Evolutionary conservation across 306 rosid species (phyloP).

Genomic region (Castanea crenata): DNA sequence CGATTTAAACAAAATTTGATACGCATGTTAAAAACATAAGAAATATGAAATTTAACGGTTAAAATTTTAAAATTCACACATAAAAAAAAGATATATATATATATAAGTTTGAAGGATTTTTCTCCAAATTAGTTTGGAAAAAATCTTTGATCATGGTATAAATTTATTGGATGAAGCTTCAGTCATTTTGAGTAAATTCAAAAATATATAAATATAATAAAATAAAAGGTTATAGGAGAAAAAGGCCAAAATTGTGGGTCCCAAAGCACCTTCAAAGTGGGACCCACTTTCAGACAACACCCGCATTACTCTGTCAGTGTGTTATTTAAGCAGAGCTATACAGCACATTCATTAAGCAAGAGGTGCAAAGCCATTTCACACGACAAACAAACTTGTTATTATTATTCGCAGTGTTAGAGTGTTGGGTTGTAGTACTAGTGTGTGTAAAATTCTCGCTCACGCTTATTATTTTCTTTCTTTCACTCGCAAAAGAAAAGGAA

Average conservation of each 20-base stretch:
- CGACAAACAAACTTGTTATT: background rate
- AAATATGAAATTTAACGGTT: too few species aligned
- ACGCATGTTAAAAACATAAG: too few species aligned
- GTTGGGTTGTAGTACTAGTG: too few species aligned
- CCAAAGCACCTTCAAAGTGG: conserved; percentile 21
- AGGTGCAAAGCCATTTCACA: background rate
- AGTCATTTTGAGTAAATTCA: conserved; percentile 14
- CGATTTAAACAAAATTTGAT: too few species aligned
- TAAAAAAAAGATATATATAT: too few species aligned
- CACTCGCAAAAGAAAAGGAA: background rate
- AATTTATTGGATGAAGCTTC: conserved; percentile 20
- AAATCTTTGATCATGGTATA: too few species aligned
- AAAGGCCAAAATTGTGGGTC: conserved; percentile 39
- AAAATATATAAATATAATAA: background rate
- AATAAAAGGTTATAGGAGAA: background rate
- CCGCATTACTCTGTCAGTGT: conserved; percentile 8
- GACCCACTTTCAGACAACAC: conserved; percentile 39
- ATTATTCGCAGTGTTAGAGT: background rate
- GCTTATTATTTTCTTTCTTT: background rate
- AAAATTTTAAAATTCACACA: too few species aligned
- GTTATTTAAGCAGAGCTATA: conserved; percentile 65
- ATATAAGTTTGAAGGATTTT: too few species aligned
- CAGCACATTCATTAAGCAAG: conserved; percentile 40
- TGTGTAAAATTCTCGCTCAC: background rate
- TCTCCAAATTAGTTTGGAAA: too few species aligned